A percentile compares a stretch with the other conserved stretches of the same genome.
Conservation (phyloP, 192 early-diverging fungal species). For the Podila minutissima region DNA sequence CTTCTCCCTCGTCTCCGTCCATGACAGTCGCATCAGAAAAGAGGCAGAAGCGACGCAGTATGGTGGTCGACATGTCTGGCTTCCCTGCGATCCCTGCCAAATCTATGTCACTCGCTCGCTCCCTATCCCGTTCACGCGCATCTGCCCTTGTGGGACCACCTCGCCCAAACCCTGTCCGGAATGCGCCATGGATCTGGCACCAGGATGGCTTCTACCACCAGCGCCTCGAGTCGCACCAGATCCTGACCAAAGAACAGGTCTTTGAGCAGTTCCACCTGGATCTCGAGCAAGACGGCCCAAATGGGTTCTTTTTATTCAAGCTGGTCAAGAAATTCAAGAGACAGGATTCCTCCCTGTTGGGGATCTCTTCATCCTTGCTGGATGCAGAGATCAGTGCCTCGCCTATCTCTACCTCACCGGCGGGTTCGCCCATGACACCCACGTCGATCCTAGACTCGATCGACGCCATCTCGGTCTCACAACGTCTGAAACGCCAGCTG, state of each 20-base stretch:
- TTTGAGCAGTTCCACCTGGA: slow-evolving; percentile 49
- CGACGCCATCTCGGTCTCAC: slow-evolving; percentile 36
- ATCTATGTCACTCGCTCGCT: slow-evolving; percentile 7
- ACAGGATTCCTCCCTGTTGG: slow-evolving; percentile 25
- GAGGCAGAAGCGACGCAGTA: not conserved
- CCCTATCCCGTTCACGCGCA: not conserved
- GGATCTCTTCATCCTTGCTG: slow-evolving; percentile 18
- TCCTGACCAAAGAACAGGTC: slow-evolving; percentile 46
- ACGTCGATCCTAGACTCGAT: slow-evolving; percentile 40
- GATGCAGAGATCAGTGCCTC: slow-evolving; percentile 37
- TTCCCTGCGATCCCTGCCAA: slow-evolving; percentile 4
- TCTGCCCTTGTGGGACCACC: not conserved
- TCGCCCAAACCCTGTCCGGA: slow-evolving; percentile 6
- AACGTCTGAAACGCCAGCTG: slow-evolving; percentile 40
- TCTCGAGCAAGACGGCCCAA: slow-evolving; percentile 42
- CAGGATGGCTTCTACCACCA: slow-evolving; percentile 45
- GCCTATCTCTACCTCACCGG: slow-evolving; percentile 16
- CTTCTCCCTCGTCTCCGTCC: not conserved
- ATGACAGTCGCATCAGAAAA: not conserved
- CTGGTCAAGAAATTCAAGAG: slow-evolving; percentile 43
- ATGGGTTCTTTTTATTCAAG: slow-evolving; percentile 49
- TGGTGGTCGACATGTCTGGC: slow-evolving; percentile 2
- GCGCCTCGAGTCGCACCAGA: slow-evolving; percentile 48
- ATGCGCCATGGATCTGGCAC: slow-evolving; percentile 49
- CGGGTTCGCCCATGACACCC: slow-evolving; percentile 1